These are phyloP conservation scores for Naumovozyma baii DNA, from an alignment of 805 yeast species.

Conservation along the genomic window DNA sequence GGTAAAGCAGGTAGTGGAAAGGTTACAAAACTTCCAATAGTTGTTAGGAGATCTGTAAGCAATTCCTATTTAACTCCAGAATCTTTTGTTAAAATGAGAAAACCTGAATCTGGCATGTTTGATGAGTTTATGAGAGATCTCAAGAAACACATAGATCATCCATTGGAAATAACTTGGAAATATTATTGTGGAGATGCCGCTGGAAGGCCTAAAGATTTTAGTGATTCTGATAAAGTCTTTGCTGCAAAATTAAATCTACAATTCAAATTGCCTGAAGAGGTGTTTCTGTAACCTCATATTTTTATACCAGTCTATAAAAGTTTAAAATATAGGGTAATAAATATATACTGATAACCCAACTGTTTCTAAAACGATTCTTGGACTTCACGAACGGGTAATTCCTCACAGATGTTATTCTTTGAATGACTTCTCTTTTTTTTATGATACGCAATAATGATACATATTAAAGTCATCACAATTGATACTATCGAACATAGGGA, in stretches of 20 bases:
- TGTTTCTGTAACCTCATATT: slow-evolving; percentile 33
- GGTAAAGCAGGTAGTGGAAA: not conserved
- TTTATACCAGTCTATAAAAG: too few relatives aligned
- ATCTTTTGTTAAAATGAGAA: slow-evolving; percentile 40
- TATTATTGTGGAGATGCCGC: slow-evolving; percentile 94
- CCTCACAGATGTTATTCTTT: not conserved
- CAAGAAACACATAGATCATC: slow-evolving; percentile 3
- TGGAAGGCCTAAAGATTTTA: slow-evolving; percentile 68
- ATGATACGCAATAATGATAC: not conserved
- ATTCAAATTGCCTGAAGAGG: slow-evolving; percentile 67
- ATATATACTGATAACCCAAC: too few relatives aligned
- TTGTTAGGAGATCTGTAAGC: not conserved
- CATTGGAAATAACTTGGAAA: slow-evolving; percentile 7
- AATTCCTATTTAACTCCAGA: not conserved
- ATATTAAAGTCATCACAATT: not conserved
- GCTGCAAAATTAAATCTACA: slow-evolving; percentile 47
- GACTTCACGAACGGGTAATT: not conserved
- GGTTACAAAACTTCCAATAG: not conserved
- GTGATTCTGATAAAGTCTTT: slow-evolving; percentile 67
- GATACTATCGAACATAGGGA: slow-evolving; percentile 13
- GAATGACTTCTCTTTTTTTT: not conserved
- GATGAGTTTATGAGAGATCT: slow-evolving; percentile 38
- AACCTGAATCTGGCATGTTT: slow-evolving; percentile 80
- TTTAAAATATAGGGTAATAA: too few relatives aligned
- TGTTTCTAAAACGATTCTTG: not conserved